These are phyloP conservation scores for Ophiobolus disseminans DNA, from an alignment of 2,329 filamentous ascomycete genomes.

Conservation along the genomic window DNA sequence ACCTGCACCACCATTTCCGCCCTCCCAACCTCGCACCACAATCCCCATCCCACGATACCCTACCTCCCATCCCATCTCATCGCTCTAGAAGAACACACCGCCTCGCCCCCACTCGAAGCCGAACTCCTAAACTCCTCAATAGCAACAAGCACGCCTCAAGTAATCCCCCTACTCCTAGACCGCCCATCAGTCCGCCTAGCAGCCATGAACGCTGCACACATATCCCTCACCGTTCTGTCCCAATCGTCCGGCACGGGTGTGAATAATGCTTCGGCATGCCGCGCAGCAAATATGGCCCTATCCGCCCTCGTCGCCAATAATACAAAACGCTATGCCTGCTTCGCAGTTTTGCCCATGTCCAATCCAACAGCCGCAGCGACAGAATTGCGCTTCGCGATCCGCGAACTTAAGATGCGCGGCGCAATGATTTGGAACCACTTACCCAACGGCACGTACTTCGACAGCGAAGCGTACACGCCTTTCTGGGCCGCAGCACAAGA, in stretches of 20 bases:
- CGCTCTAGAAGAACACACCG: conserved; percentile 14
- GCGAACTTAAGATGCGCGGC: conserved; percentile 54
- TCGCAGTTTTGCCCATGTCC: conserved; percentile 51
- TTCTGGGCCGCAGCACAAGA: conserved; percentile 49
- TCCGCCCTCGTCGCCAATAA: conserved; percentile 28
- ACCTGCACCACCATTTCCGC: no score
- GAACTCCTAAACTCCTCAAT: conserved; percentile 7
- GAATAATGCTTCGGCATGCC: conserved; percentile 7
- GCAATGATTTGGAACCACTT: conserved; percentile 48
- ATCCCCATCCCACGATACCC: no score
- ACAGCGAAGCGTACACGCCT: conserved; percentile 52
- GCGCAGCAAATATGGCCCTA: conserved; percentile 44
- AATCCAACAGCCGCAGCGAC: conserved; percentile 44
- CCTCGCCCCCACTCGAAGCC: conserved; percentile 15
- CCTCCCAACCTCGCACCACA: no score
- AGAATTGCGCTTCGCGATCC: conserved; percentile 50
- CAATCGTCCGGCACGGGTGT: conserved; percentile 7
- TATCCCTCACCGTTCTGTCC: conserved; percentile 14
- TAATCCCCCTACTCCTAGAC: no score
- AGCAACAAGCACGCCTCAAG: conserved; percentile 13
- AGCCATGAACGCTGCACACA: conserved; percentile 12
- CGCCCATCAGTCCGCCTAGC: conserved; percentile 12
- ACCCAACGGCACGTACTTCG: conserved; percentile 55
- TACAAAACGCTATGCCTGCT: conserved; percentile 49
- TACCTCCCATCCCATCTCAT: conserved; percentile 16